Percentiles rank a stretch among this genome's conserved stretches.
Evolutionary conservation across 2,329 filamentous ascomycete genomes (phyloP).

Genomic region (Sporothrix phasma): DNA sequence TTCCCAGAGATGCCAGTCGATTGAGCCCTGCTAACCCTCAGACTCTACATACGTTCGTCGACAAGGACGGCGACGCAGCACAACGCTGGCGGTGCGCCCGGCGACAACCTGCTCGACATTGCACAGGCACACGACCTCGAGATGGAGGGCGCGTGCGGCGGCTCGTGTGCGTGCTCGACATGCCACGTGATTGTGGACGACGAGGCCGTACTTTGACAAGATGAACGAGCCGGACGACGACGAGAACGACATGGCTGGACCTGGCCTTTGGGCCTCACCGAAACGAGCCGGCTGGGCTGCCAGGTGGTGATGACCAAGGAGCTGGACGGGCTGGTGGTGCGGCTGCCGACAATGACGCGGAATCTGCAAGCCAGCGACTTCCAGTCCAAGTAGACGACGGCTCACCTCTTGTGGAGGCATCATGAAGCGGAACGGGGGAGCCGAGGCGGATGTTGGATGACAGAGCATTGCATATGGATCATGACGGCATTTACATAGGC

Average conservation of each 20-base stretch:
- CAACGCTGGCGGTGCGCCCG: constrained; percentile 69
- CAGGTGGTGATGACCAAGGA: constrained; percentile 89
- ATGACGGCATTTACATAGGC: no score
- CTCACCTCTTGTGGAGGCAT: no score
- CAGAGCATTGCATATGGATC: not conserved
- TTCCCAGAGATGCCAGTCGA: not conserved
- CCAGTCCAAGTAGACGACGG: constrained; percentile 26
- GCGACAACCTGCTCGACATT: constrained; percentile 91
- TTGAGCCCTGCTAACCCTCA: constrained; percentile 28
- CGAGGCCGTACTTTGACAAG: constrained; percentile 62
- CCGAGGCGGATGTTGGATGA: not conserved
- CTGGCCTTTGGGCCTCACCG: constrained; percentile 81
- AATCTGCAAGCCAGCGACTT: constrained; percentile 97
- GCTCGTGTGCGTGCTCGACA: constrained; percentile 85
- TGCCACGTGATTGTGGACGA: constrained; percentile 81
- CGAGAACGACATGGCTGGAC: constrained; percentile 85
- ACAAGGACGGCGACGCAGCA: constrained; percentile 74
- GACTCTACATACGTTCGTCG: constrained; percentile 79
- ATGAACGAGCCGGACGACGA: constrained; percentile 71
- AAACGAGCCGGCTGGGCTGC: constrained; percentile 75
- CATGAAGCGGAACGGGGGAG: no score
- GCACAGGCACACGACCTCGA: constrained; percentile 91
- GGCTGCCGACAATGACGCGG: constrained; percentile 83
- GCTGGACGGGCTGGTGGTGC: constrained; percentile 75
- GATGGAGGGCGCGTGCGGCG: constrained; percentile 97